Evolutionary conservation across 805 yeast genomes (phyloP).

Genomic region (Wickerhamia fluorescens): DNA sequence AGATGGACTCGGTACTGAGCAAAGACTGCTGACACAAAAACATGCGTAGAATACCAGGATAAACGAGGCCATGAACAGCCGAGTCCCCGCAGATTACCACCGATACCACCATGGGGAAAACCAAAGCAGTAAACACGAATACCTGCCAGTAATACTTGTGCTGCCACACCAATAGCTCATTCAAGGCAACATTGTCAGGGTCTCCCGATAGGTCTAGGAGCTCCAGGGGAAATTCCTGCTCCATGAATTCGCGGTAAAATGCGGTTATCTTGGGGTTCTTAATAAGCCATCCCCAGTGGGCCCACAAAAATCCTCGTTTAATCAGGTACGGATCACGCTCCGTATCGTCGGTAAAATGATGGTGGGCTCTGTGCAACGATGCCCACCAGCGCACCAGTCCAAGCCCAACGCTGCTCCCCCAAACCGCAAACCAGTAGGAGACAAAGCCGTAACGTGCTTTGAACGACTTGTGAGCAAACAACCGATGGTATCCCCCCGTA

Average conservation of each 20-base stretch:
- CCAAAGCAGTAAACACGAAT: conserved; percentile 22
- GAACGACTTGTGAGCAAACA: conserved; percentile 35
- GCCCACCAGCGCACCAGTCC: conserved; percentile 80
- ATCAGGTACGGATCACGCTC: conserved; percentile 85
- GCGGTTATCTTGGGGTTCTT: conserved; percentile 43
- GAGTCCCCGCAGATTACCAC: conserved; percentile 23
- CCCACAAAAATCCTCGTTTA: conserved; percentile 71
- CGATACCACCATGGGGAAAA: conserved; percentile 24
- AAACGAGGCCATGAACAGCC: conserved; percentile 38
- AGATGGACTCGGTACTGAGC: conserved; percentile 72
- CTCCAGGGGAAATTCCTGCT: conserved; percentile 29
- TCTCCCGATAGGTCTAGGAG: too few species aligned
- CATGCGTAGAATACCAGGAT: conserved; percentile 71
- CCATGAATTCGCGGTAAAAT: conserved; percentile 28
- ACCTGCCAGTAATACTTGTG: conserved; percentile 18
- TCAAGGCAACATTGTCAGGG: conserved; percentile 4
- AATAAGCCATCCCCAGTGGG: conserved; percentile 87
- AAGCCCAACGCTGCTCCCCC: conserved; percentile 68
- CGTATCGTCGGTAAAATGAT: conserved; percentile 74
- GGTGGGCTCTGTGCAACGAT: conserved; percentile 82
- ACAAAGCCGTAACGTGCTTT: conserved; percentile 25
- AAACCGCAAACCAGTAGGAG: conserved; percentile 44
- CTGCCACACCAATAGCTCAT: conserved; percentile 29
- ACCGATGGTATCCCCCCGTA: conserved; percentile 37
- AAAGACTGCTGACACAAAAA: conserved; percentile 73